Evolutionary conservation across 108 stramenopile species (phyloP).

Genomic region (Mayamaea pseudoterrestris): DNA sequence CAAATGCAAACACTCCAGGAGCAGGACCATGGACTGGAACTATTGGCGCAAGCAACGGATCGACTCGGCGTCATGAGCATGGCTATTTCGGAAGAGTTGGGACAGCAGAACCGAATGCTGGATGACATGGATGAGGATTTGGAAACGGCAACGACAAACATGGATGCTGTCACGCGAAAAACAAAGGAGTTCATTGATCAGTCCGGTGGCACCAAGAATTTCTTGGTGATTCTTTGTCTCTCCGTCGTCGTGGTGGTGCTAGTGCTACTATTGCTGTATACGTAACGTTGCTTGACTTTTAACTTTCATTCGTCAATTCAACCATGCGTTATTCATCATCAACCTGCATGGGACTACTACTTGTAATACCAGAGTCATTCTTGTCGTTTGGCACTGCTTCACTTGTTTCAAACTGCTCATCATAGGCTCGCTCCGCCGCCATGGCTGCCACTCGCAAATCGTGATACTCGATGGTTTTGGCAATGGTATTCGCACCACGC

Average conservation of each 20-base stretch:
- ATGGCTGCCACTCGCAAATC: conserved; percentile 26
- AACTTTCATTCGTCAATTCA: neutral
- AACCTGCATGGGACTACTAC: neutral
- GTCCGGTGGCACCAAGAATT: conserved; percentile 73
- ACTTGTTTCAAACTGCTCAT: conserved; percentile 17
- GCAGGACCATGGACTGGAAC: conserved; percentile 77
- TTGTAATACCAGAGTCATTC: neutral
- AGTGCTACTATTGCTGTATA: conserved; percentile 68
- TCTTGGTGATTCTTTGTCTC: conserved; percentile 50
- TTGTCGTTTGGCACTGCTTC: conserved; percentile 1
- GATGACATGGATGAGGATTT: conserved; percentile 82
- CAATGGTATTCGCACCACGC: too few species aligned
- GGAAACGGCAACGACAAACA: conserved; percentile 59
- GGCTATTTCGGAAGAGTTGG: conserved; percentile 79
- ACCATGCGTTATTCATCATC: neutral
- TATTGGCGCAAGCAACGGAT: conserved; percentile 53
- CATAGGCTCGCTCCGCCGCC: conserved; percentile 45
- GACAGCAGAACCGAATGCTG: conserved; percentile 82
- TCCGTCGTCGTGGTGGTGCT: conserved; percentile 51
- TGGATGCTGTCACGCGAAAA: conserved; percentile 74
- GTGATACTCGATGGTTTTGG: too few species aligned
- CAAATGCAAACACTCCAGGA: conserved; percentile 41
- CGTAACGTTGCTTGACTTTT: conserved; percentile 14
- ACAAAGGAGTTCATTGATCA: conserved; percentile 82
- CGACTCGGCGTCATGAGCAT: conserved; percentile 69